A percentile compares a stretch with the other conserved stretches of the same genome.
Conservation (phyloP, 306 rosid genomes). For the Cicer cuneatum region DNA sequence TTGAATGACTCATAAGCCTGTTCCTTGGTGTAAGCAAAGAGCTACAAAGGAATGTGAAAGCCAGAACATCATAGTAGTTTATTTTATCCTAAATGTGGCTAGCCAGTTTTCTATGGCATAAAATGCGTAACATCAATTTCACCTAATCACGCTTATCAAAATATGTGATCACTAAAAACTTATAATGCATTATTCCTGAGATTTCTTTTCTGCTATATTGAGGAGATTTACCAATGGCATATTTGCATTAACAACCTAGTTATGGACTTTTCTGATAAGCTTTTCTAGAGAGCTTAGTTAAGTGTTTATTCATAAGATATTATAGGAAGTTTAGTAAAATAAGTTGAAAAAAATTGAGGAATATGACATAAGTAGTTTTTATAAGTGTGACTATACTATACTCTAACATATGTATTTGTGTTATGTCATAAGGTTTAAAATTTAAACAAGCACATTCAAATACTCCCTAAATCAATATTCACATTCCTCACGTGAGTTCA, state of each 20-base stretch:
- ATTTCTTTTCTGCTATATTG: background rate
- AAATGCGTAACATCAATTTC: too few species aligned
- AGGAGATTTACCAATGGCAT: constrained; percentile 5
- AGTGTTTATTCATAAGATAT: background rate
- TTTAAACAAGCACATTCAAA: background rate
- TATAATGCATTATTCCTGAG: constrained; percentile 8
- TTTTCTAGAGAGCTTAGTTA: background rate
- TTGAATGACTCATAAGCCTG: constrained; percentile 3
- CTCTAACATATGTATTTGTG: background rate
- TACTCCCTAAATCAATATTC: background rate
- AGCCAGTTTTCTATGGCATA: too few species aligned
- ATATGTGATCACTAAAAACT: too few species aligned
- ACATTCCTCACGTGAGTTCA: too few species aligned
- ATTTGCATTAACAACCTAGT: background rate
- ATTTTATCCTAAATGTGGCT: too few species aligned
- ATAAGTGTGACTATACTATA: background rate
- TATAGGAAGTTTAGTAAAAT: background rate
- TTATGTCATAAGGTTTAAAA: background rate
- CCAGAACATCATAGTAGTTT: too few species aligned
- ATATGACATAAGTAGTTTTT: background rate
- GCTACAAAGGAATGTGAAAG: background rate
- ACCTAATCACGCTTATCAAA: too few species aligned
- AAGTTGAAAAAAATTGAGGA: background rate
- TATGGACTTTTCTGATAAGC: background rate
- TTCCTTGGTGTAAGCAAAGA: constrained; percentile 25